A percentile compares a stretch with the other conserved stretches of the same genome.
Evolutionary conservation across 345 rosid species (phyloP).

Genomic region (Abelmoschus esculentus): DNA sequence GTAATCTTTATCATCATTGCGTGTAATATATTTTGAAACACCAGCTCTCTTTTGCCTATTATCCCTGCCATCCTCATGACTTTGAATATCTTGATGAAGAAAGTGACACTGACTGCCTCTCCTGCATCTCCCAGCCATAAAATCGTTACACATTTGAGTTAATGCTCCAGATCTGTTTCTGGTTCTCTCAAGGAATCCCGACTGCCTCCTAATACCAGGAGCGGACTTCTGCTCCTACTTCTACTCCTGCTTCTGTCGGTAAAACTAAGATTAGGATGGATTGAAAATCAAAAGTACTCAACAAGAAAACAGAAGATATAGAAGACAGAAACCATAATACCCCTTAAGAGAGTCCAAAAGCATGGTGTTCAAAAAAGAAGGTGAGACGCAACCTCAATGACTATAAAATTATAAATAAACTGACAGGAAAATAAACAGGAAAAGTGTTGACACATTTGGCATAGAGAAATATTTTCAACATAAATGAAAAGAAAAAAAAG

Average conservation of each 20-base stretch:
- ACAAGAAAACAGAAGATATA: not conserved
- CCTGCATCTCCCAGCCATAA: slow-evolving; percentile 61
- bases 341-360: not conserved
- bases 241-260: slow-evolving; percentile 31
- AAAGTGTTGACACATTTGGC: not conserved
- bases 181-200: slow-evolving; percentile 48
- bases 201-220: slow-evolving; percentile 47
- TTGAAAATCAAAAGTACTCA: not conserved
- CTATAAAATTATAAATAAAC: not conserved
- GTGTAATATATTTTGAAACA: slow-evolving; percentile 31
- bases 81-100: slow-evolving; percentile 42
- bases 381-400: not conserved
- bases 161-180: slow-evolving; percentile 43
- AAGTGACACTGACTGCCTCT: slow-evolving; percentile 53
- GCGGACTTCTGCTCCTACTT: slow-evolving; percentile 69
- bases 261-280: not conserved
- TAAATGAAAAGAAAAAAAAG: not conserved
- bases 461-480: not conserved
- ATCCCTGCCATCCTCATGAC: slow-evolving; percentile 45
- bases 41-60: slow-evolving; percentile 38
- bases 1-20: slow-evolving; percentile 37
- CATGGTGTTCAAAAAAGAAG: not conserved
- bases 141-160: slow-evolving; percentile 51
- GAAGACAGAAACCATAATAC: not conserved
- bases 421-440: not conserved